phyloP scores from a whole-genome alignment of 768 basidiomycete species.

The Leccinum disarticulatum region DNA sequence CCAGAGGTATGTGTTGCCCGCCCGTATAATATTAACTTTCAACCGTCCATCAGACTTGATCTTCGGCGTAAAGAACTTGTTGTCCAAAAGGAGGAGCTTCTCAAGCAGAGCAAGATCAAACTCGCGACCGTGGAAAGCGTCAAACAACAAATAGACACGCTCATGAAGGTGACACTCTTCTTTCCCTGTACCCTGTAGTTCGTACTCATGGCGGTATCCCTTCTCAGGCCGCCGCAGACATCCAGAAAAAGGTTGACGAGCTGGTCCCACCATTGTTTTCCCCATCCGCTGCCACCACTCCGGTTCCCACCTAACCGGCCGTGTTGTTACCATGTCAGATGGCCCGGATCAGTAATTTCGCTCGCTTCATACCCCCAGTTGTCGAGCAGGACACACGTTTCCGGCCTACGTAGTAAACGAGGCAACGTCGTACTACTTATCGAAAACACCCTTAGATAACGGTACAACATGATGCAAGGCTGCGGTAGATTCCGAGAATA shows the following conservation, averaged over 20 bases:
- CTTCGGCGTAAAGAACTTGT: conserved; percentile 65
- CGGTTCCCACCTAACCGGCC: conserved; percentile 21
- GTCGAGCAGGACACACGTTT: conserved; percentile 6
- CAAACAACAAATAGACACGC: conserved; percentile 71
- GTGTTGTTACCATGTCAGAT: not conserved
- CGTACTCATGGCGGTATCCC: conserved; percentile 13
- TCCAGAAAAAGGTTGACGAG: conserved; percentile 74
- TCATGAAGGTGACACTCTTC: conserved; percentile 59
- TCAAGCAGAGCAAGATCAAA: conserved; percentile 79
- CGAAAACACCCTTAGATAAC: conserved; percentile 28
- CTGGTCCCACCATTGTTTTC: conserved; percentile 49
- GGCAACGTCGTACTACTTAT: conserved; percentile 16
- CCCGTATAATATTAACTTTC: conserved; percentile 1
- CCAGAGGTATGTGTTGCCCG: conserved; percentile 16
- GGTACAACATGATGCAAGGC: conserved; percentile 28
- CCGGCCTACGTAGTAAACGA: conserved; percentile 5
- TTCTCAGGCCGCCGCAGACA: conserved; percentile 63
- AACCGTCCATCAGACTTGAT: conserved; percentile 55
- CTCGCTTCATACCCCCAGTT: conserved; percentile 1
- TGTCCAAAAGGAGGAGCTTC: conserved; percentile 71
- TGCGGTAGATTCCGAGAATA: conserved; percentile 25
- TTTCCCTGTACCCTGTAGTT: not conserved
- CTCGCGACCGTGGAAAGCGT: conserved; percentile 71
- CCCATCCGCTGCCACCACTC: conserved; percentile 27
- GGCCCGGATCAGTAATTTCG: conserved; percentile 5